phyloP scores from a whole-genome alignment of 2,329 filamentous ascomycete genomes.

The Daldinia sp. region DNA sequence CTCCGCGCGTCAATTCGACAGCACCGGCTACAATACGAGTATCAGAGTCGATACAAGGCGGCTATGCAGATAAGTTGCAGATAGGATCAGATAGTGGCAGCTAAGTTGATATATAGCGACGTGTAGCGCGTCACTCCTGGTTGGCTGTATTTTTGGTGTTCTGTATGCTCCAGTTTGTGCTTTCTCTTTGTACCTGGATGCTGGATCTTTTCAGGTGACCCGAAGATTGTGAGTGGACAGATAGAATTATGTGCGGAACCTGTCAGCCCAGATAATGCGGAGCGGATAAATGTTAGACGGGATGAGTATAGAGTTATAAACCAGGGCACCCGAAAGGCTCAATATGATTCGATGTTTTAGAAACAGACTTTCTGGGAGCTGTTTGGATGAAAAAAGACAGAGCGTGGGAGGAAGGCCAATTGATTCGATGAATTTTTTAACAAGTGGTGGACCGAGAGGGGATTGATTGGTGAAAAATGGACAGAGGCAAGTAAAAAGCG shows the following conservation, averaged over 20 bases:
- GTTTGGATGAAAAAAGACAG: slow-evolving; percentile 49
- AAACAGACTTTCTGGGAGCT: slow-evolving; percentile 47
- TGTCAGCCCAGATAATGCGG: slow-evolving; percentile 42
- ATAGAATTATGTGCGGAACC: slow-evolving; percentile 20
- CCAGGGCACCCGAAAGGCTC: slow-evolving; percentile 28
- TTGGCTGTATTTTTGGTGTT: slow-evolving; percentile 28
- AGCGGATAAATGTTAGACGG: slow-evolving; percentile 44
- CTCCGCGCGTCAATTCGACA: slow-evolving; percentile 24
- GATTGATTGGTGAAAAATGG: slow-evolving; percentile 55
- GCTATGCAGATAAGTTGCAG: slow-evolving; percentile 19
- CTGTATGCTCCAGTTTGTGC: slow-evolving; percentile 23
- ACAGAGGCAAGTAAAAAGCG: slow-evolving; percentile 52
- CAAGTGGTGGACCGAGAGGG: slow-evolving; percentile 52
- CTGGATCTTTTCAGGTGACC: slow-evolving; percentile 36
- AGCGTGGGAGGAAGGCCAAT: slow-evolving; percentile 45
- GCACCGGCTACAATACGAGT: slow-evolving; percentile 26
- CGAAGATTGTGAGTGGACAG: slow-evolving; percentile 35
- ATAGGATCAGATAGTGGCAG: neutral
- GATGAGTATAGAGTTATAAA: slow-evolving; percentile 35
- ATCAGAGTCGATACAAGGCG: slow-evolving; percentile 22
- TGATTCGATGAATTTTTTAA: slow-evolving; percentile 53
- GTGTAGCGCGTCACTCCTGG: slow-evolving; percentile 32
- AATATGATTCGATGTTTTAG: slow-evolving; percentile 48
- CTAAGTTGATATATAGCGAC: slow-evolving; percentile 9
- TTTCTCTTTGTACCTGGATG: slow-evolving; percentile 38